phyloP scores from a whole-genome alignment of 257 asterid genomes.

The Prunella vulgaris region DNA sequence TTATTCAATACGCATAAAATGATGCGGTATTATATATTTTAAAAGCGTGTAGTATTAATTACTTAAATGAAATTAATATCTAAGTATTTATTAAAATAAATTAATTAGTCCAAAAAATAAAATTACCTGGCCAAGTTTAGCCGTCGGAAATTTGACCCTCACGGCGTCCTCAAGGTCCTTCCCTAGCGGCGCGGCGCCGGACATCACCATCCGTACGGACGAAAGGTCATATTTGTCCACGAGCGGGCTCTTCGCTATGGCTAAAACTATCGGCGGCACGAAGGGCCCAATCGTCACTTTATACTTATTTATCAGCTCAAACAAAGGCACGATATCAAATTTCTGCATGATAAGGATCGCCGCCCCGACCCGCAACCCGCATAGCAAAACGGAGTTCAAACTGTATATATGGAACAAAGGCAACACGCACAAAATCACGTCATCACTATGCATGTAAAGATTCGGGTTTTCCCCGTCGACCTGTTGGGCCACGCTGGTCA shows the following conservation, averaged over 20 bases:
- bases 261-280: slow-evolving; percentile 81
- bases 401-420: slow-evolving; percentile 84
- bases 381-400: slow-evolving; percentile 61
- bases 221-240: slow-evolving; percentile 74
- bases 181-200: slow-evolving; percentile 95
- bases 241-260: slow-evolving; percentile 67
- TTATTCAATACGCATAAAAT: too few species aligned
- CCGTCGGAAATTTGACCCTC: slow-evolving; percentile 58
- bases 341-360: slow-evolving; percentile 76
- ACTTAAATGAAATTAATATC: too few species aligned
- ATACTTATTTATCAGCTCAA: slow-evolving; percentile 67
- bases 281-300: slow-evolving; percentile 81
- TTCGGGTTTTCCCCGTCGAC: slow-evolving; percentile 93
- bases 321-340: slow-evolving; percentile 55
- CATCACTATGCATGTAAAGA: slow-evolving; percentile 63
- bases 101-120: too few species aligned
- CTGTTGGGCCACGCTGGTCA: slow-evolving; percentile 86
- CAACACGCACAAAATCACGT: slow-evolving; percentile 72
- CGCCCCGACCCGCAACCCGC: slow-evolving; percentile 89
- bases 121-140: slow-evolving; percentile 67
- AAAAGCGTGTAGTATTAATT: too few species aligned
- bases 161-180: slow-evolving; percentile 90
- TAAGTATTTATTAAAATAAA: too few species aligned
- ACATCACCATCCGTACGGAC: slow-evolving; percentile 65
- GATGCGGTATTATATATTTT: too few species aligned